These are phyloP conservation scores for Jacaranda copaia DNA, from an alignment of 257 asterid species.

Conservation along the genomic window DNA sequence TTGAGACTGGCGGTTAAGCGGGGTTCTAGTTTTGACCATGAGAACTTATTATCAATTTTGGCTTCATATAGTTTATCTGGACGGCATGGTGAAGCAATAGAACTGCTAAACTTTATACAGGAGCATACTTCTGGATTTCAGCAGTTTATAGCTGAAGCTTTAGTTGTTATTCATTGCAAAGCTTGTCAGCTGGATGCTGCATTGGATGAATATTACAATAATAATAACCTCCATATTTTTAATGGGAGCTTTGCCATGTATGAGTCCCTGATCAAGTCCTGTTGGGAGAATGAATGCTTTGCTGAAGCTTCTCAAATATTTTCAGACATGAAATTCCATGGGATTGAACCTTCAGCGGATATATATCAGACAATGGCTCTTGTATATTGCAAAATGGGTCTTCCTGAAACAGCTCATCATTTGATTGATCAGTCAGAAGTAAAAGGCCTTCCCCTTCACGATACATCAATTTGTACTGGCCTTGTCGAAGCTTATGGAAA, in stretches of 20 bases:
- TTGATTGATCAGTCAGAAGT: slow-evolving; percentile 66
- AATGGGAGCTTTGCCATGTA: slow-evolving; percentile 63
- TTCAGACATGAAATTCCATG: slow-evolving; percentile 84
- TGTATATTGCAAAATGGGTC: slow-evolving; percentile 69
- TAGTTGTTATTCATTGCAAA: slow-evolving; percentile 82
- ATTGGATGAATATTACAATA: slow-evolving; percentile 69
- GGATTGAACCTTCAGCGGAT: slow-evolving; percentile 71
- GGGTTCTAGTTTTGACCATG: slow-evolving; percentile 59
- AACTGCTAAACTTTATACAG: slow-evolving; percentile 70
- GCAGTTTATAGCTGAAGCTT: slow-evolving; percentile 68
- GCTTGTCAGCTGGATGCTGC: slow-evolving; percentile 80
- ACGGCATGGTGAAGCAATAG: slow-evolving; percentile 73
- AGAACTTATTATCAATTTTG: slow-evolving; percentile 69
- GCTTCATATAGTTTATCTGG: slow-evolving; percentile 89
- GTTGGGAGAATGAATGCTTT: slow-evolving; percentile 59
- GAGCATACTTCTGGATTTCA: slow-evolving; percentile 61
- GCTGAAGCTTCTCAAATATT: slow-evolving; percentile 88
- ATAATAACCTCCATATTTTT: slow-evolving; percentile 40
- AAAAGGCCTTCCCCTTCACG: slow-evolving; percentile 60
- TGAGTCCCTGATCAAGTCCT: slow-evolving; percentile 70
- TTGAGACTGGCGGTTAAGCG: slow-evolving; percentile 67
- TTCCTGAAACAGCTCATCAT: slow-evolving; percentile 88
- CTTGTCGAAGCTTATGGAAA: slow-evolving; percentile 87
- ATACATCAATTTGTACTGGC: slow-evolving; percentile 54
- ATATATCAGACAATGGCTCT: slow-evolving; percentile 58